These are phyloP conservation scores for Acacia concinna DNA, from an alignment of 331 rosid genomes.

Conservation along the genomic window DNA sequence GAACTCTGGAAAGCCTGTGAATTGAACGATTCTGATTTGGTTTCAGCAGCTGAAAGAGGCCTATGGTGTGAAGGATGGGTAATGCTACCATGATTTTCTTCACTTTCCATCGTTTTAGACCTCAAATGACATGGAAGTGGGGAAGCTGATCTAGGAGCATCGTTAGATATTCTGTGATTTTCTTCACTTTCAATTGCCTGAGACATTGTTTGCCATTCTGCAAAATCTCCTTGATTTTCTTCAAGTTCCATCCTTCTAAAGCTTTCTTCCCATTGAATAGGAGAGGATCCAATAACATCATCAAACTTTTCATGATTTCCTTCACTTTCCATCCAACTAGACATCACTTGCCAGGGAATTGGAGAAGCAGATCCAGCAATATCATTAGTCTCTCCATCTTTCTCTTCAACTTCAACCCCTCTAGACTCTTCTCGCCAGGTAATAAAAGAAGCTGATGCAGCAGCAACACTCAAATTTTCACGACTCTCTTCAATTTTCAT, in stretches of 20 bases:
- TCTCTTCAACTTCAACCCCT: slow-evolving; percentile 36
- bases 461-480: slow-evolving; percentile 37
- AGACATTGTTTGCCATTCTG: slow-evolving; percentile 55
- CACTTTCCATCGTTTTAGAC: slow-evolving; percentile 44
- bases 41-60: slow-evolving; percentile 41
- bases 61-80: slow-evolving; percentile 27
- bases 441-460: slow-evolving; percentile 42
- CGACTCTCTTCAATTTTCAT: slow-evolving; percentile 8
- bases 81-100: slow-evolving; percentile 26
- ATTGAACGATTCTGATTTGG: slow-evolving; percentile 37
- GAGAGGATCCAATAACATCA: slow-evolving; percentile 49
- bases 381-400: slow-evolving; percentile 33
- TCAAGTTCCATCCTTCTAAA: slow-evolving; percentile 37
- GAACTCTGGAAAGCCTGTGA: slow-evolving; percentile 17
- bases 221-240: slow-evolving; percentile 10
- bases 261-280: slow-evolving; percentile 44
- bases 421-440: slow-evolving; percentile 32
- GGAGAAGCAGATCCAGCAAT: slow-evolving; percentile 55
- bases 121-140: slow-evolving; percentile 50
- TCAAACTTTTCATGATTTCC: slow-evolving; percentile 32
- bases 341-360: slow-evolving; percentile 50
- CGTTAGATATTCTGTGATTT: slow-evolving; percentile 37
- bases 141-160: slow-evolving; percentile 50
- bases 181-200: slow-evolving; percentile 39
- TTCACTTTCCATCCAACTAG: slow-evolving; percentile 43